A percentile compares a stretch with the other conserved stretches of the same genome.
These are phyloP conservation scores for Parastagonospora nodorum DNA, from an alignment of 2,329 filamentous ascomycete species.

Conservation along the genomic window DNA sequence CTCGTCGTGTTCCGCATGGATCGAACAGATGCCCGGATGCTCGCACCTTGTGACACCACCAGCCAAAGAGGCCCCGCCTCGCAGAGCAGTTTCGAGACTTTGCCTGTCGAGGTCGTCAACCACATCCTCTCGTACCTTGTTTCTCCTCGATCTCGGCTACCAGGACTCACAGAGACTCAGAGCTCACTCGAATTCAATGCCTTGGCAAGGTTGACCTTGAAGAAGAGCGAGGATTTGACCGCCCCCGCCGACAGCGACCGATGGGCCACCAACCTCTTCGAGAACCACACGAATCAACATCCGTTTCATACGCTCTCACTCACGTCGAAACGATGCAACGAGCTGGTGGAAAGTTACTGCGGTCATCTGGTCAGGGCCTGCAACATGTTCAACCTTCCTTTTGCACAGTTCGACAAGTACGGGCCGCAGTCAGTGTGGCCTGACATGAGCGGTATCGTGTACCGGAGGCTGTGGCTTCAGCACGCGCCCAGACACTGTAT, in stretches of 20 bases:
- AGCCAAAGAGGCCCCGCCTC: not conserved
- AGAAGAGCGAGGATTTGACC: conserved; percentile 25
- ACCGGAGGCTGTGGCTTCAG: conserved; percentile 39
- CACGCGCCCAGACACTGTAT: conserved; percentile 33
- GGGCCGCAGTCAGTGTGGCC: conserved; percentile 29
- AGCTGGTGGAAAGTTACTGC: conserved; percentile 33
- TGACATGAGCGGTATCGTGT: conserved; percentile 32
- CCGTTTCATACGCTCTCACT: conserved; percentile 35
- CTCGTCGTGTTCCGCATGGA: conserved; percentile 1
- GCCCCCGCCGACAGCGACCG: conserved; percentile 29
- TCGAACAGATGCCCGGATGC: not conserved
- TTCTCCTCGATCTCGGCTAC: conserved; percentile 33
- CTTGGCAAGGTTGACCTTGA: conserved; percentile 20
- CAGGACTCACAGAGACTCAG: conserved; percentile 35
- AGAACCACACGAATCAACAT: conserved; percentile 25
- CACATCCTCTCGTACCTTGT: conserved; percentile 36
- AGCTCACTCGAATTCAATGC: conserved; percentile 26
- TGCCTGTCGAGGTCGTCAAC: conserved; percentile 35
- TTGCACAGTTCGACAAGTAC: conserved; percentile 24
- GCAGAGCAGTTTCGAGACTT: conserved; percentile 23
- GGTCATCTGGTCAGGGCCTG: conserved; percentile 28
- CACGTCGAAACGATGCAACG: conserved; percentile 26
- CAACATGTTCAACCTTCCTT: conserved; percentile 40
- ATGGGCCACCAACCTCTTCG: conserved; percentile 36
- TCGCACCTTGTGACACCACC: not conserved